Conservation (phyloP, 2,329 filamentous ascomycete genomes). For the Paraphoma chrysanthemicola region DNA sequence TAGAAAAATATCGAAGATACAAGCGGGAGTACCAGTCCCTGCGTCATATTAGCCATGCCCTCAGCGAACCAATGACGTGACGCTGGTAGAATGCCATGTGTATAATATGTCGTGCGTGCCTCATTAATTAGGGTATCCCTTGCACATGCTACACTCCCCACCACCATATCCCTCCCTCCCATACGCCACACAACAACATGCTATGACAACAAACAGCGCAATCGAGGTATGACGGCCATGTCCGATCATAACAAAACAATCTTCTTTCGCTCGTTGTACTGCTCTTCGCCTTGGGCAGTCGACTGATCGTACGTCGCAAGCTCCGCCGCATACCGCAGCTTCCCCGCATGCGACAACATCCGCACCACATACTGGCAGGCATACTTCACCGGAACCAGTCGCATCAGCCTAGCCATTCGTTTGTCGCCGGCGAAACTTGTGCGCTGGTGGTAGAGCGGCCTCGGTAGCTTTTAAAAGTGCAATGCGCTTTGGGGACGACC, state of each 20-base stretch:
- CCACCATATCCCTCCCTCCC: constrained; percentile 14
- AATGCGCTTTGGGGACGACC: constrained; percentile 10
- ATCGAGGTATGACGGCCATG: constrained; percentile 19
- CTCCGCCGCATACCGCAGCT: constrained; percentile 17
- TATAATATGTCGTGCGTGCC: constrained; percentile 5
- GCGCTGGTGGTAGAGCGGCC: constrained; percentile 8
- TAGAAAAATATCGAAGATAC: background rate
- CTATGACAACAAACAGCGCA: constrained; percentile 25
- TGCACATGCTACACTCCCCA: constrained; percentile 5
- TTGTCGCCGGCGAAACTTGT: constrained; percentile 2
- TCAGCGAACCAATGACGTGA: background rate
- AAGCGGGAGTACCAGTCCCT: background rate
- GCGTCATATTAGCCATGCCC: background rate
- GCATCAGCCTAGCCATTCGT: constrained; percentile 3
- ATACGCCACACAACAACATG: constrained; percentile 20
- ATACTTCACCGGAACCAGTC: constrained; percentile 4
- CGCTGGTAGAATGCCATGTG: background rate
- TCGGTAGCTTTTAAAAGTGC: constrained; percentile 2
- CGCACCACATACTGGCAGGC: constrained; percentile 1
- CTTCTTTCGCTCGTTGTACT: constrained; percentile 16
- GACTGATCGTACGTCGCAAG: constrained; percentile 15
- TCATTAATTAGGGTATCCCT: constrained; percentile 12
- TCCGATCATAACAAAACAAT: constrained; percentile 10
- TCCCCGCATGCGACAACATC: constrained; percentile 28
- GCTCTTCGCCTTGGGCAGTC: constrained; percentile 17